Evolutionary conservation across 2,329 filamentous ascomycete species (phyloP).

Genomic region (Polychaeton citri): DNA sequence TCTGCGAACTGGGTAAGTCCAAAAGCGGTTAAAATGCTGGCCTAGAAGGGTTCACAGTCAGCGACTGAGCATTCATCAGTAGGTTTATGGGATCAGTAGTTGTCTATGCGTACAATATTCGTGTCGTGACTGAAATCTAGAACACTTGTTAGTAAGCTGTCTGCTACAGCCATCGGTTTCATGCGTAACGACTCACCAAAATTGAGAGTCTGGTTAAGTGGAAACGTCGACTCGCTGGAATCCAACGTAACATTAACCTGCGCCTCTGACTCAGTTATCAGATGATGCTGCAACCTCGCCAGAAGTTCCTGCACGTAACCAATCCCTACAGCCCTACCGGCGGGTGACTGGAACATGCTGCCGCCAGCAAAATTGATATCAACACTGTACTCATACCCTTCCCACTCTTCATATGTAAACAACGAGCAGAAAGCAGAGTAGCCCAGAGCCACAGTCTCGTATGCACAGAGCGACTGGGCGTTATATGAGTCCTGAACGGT

Average conservation of each 20-base stretch:
- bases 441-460: constrained; percentile 65
- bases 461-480: constrained; percentile 60
- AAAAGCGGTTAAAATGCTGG: constrained; percentile 55
- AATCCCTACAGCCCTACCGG: constrained; percentile 58
- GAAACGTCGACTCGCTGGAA: constrained; percentile 55
- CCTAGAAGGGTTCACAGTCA: constrained; percentile 43
- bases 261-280: constrained; percentile 28
- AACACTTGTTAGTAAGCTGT: too few relatives aligned
- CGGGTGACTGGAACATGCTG: constrained; percentile 50
- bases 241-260: constrained; percentile 56
- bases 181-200: constrained; percentile 32
- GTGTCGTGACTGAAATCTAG: constrained; percentile 67
- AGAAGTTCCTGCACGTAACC: constrained; percentile 62
- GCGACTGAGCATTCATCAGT: constrained; percentile 1
- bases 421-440: constrained; percentile 62
- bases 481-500: constrained; percentile 38
- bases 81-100: not conserved
- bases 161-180: too few relatives aligned
- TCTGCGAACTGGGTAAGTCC: constrained; percentile 56
- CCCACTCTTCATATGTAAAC: constrained; percentile 65
- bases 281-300: constrained; percentile 52
- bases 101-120: constrained; percentile 11
- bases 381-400: constrained; percentile 56
- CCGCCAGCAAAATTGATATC: constrained; percentile 51
- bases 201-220: constrained; percentile 58